phyloP scores from a whole-genome alignment of 1,139 yeast species.

The Hyphopichia burtonii region DNA sequence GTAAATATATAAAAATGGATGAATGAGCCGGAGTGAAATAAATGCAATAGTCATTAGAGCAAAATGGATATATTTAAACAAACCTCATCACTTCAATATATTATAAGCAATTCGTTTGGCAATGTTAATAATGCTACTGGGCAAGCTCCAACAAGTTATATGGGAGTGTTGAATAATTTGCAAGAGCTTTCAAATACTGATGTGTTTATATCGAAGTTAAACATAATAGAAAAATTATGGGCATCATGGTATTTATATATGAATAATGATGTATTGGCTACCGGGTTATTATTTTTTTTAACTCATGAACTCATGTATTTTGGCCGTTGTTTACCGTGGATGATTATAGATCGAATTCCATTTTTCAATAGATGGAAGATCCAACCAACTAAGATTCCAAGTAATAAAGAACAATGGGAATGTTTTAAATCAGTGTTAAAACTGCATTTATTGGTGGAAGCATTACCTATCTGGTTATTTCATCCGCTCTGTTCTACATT shows the following conservation, averaged over 20 bases:
- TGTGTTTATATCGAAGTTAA: slow-evolving; percentile 13
- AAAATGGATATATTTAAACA: slow-evolving; percentile 2
- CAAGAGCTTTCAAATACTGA: slow-evolving; percentile 7
- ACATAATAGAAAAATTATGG: slow-evolving; percentile 63
- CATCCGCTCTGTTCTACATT: slow-evolving; percentile 81
- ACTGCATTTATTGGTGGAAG: slow-evolving; percentile 88
- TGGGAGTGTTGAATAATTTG: slow-evolving; percentile 3
- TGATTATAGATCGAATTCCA: slow-evolving; percentile 71
- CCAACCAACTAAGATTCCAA: slow-evolving; percentile 77
- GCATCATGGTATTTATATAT: slow-evolving; percentile 74
- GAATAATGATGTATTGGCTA: slow-evolving; percentile 76
- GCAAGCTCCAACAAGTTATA: neutral
- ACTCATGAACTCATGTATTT: slow-evolving; percentile 82
- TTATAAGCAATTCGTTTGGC: neutral
- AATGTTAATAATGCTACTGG: neutral
- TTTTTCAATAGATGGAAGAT: slow-evolving; percentile 76
- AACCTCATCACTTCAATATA: slow-evolving; percentile 1
- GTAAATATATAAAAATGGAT: too few relatives aligned
- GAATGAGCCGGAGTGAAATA: too few relatives aligned
- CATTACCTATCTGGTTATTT: slow-evolving; percentile 93
- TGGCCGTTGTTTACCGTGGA: slow-evolving; percentile 85
- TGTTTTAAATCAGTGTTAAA: slow-evolving; percentile 81
- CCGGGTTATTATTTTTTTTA: slow-evolving; percentile 72
- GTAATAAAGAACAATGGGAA: slow-evolving; percentile 83
- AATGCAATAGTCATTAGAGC: too few relatives aligned